phyloP scores from a whole-genome alignment of 208 protist species.

The Strigomonas culicis region DNA sequence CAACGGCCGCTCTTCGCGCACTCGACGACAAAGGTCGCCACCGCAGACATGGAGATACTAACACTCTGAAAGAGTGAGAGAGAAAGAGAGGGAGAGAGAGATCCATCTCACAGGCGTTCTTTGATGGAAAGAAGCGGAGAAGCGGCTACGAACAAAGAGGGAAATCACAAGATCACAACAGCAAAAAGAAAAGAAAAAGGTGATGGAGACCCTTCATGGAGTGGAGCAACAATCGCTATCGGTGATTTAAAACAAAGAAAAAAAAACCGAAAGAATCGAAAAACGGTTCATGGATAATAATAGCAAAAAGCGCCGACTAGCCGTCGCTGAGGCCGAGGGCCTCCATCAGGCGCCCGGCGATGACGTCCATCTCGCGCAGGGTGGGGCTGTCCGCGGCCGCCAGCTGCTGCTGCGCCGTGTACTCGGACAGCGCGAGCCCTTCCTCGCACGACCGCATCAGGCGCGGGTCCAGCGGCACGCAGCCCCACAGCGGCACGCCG shows the following conservation, averaged over 20 bases:
- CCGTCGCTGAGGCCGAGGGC: constrained; percentile 25
- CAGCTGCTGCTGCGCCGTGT: constrained; percentile 21
- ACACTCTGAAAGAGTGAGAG: constrained; percentile 6
- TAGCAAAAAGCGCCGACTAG: neutral
- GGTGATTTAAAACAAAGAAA: constrained; percentile 6
- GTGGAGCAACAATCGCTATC: constrained; percentile 2
- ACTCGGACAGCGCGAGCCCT: constrained; percentile 62
- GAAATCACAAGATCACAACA: neutral
- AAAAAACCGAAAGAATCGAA: constrained; percentile 2
- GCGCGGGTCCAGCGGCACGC: constrained; percentile 86
- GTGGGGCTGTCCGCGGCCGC: constrained; percentile 33
- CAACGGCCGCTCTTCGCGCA: constrained; percentile 57
- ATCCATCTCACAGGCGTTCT: neutral
- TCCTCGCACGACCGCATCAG: constrained; percentile 92
- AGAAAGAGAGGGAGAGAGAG: constrained; percentile 9
- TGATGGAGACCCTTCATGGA: neutral
- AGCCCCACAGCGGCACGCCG: constrained; percentile 79
- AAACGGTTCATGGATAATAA: neutral
- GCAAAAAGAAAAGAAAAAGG: neutral
- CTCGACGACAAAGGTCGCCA: constrained; percentile 59
- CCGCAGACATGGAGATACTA: constrained; percentile 26
- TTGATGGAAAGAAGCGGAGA: constrained; percentile 10
- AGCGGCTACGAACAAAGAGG: neutral
- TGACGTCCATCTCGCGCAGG: constrained; percentile 32
- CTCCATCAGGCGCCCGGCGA: constrained; percentile 42